phyloP scores from a whole-genome alignment of 768 basidiomycete species.

The Calvatia gigantea region DNA sequence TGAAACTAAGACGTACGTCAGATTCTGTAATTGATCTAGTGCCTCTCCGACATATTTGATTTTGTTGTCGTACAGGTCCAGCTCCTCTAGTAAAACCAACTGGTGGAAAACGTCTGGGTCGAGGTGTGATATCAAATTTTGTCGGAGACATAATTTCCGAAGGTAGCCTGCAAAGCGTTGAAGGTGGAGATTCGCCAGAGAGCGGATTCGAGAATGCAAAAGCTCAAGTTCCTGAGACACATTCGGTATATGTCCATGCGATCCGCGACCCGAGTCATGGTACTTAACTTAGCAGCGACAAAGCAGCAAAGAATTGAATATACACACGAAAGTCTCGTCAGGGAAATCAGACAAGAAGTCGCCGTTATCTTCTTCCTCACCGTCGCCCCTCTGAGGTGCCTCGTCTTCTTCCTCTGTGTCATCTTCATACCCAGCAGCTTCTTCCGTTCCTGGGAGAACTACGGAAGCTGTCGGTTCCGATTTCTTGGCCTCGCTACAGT shows the following conservation, averaged over 20 bases:
- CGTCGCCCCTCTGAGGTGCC: slow-evolving; percentile 34
- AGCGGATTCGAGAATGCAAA: slow-evolving; percentile 72
- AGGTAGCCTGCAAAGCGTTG: slow-evolving; percentile 68
- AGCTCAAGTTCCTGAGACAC: slow-evolving; percentile 76
- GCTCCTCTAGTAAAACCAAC: slow-evolving; percentile 72
- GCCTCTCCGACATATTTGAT: slow-evolving; percentile 71
- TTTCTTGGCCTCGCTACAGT: background rate
- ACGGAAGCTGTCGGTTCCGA: slow-evolving; percentile 38
- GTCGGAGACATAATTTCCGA: slow-evolving; percentile 77
- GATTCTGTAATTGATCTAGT: slow-evolving; percentile 49
- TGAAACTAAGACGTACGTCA: slow-evolving; percentile 44
- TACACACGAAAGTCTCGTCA: slow-evolving; percentile 75
- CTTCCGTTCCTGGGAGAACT: slow-evolving; percentile 40
- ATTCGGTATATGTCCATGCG: background rate
- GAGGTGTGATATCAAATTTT: slow-evolving; percentile 75
- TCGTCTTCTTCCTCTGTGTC: slow-evolving; percentile 47
- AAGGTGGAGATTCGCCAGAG: slow-evolving; percentile 64
- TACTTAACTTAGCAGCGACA: slow-evolving; percentile 11
- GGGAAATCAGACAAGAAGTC: slow-evolving; percentile 78
- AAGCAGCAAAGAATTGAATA: background rate
- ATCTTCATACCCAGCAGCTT: slow-evolving; percentile 25
- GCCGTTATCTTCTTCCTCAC: slow-evolving; percentile 48
- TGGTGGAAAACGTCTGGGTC: slow-evolving; percentile 69
- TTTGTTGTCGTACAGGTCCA: slow-evolving; percentile 97
- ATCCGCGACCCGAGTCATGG: background rate